Evolutionary conservation across 1,139 yeast species (phyloP).

Genomic region (Yamadazyma sp.): DNA sequence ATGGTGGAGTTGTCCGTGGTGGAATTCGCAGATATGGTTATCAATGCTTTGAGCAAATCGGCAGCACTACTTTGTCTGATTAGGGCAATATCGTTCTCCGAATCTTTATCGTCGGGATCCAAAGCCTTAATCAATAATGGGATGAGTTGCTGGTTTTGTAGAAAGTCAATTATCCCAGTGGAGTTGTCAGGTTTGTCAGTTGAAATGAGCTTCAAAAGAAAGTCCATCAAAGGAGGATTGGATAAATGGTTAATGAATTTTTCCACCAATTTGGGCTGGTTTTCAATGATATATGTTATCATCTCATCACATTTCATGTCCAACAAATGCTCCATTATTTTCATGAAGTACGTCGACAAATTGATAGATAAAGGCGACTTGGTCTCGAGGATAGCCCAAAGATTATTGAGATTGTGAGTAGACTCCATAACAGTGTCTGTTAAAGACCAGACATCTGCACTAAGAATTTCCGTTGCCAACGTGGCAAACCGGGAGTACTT

Average conservation of each 20-base stretch:
- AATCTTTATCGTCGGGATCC: slow-evolving; percentile 29
- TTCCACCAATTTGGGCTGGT: slow-evolving; percentile 62
- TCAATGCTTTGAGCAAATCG: slow-evolving; percentile 48
- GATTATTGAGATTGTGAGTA: slow-evolving; percentile 57
- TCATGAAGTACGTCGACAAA: slow-evolving; percentile 86
- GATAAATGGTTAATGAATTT: slow-evolving; percentile 77
- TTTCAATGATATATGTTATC: slow-evolving; percentile 64
- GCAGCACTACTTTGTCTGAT: slow-evolving; percentile 48
- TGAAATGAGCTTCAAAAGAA: slow-evolving; percentile 70
- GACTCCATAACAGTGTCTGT: slow-evolving; percentile 90
- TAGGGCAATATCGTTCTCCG: slow-evolving; percentile 17
- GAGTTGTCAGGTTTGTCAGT: slow-evolving; percentile 78
- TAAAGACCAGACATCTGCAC: slow-evolving; percentile 93
- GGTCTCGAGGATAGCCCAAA: slow-evolving; percentile 77
- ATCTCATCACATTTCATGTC: slow-evolving; percentile 89
- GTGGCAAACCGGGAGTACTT: slow-evolving; percentile 70
- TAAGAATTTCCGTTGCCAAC: slow-evolving; percentile 84
- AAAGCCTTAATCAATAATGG: slow-evolving; percentile 58
- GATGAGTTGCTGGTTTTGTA: slow-evolving; percentile 64
- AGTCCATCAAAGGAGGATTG: slow-evolving; percentile 85
- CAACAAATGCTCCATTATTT: slow-evolving; percentile 86
- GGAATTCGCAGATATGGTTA: slow-evolving; percentile 64
- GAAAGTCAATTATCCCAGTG: slow-evolving; percentile 72
- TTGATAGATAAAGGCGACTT: slow-evolving; percentile 63
- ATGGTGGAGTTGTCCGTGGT: slow-evolving; percentile 82